Evolutionary conservation across 2,329 filamentous ascomycete genomes (phyloP).

Genomic region (Volutella citrinella): DNA sequence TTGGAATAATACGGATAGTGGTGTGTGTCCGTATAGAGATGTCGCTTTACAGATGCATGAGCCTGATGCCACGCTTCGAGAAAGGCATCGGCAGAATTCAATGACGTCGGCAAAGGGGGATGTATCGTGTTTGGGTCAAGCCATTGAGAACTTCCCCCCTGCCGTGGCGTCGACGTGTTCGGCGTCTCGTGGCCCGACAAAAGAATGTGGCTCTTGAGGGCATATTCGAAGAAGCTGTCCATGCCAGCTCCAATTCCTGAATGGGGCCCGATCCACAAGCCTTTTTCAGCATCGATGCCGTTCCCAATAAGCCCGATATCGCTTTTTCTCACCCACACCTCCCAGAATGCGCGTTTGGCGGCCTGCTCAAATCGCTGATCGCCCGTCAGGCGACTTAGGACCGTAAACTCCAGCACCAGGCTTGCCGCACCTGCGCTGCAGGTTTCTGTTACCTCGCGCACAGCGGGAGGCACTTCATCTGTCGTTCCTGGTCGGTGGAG

Average conservation of each 20-base stretch:
- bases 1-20: conserved; percentile 94
- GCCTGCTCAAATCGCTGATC: conserved; percentile 84
- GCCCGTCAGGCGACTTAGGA: conserved; percentile 82
- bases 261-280: conserved; percentile 82
- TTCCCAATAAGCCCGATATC: conserved; percentile 84
- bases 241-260: conserved; percentile 96
- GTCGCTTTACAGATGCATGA: conserved; percentile 81
- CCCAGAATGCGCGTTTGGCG: conserved; percentile 93
- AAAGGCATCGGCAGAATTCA: conserved; percentile 75
- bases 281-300: conserved; percentile 88
- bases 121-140: conserved; percentile 64
- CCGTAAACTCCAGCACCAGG: conserved; percentile 88
- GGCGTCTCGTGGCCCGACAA: conserved; percentile 70
- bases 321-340: conserved; percentile 88
- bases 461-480: conserved; percentile 30
- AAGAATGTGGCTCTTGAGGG: conserved; percentile 88
- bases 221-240: conserved; percentile 98
- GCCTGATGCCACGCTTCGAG: conserved; percentile 80
- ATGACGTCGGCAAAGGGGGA: conserved; percentile 56
- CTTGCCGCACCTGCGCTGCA: conserved; percentile 97
- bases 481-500: conserved; percentile 58
- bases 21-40: conserved; percentile 74
- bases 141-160: conserved; percentile 42
- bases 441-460: conserved; percentile 82
- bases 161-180: conserved; percentile 42